Base-by-base conservation (phyloP, 768 basidiomycete species). In the Mycena maculata region DNA sequence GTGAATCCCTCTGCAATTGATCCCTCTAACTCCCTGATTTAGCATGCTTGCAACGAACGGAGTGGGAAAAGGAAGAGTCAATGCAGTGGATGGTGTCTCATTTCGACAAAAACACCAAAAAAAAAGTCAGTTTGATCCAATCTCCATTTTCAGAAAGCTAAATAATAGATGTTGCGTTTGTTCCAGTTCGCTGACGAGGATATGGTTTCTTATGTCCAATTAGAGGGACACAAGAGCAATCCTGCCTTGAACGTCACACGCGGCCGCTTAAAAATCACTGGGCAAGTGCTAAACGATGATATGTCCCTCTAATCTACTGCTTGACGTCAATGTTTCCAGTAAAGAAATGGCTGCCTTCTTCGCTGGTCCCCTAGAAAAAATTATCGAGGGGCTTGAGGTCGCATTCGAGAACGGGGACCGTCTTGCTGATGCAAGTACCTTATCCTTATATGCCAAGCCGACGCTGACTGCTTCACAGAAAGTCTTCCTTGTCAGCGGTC, bases 401-500 rank as follows among this genome's bases (percentile, higher is more conserved):
- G 68, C 72, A 1, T 72, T 72, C 25, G 72, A 73, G 44, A 73
- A 73, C 27, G 71, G 68, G 2, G 58, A 53, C 10, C 52, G 57
- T 25, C n/a, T 70, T 7, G 71, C 72, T 5, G 71, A 72, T 54
- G 72, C 66, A 30, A 25, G 68, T 8, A 25, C 50, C 25, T 11
- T 2, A 2, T 13, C 12, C 7, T n/a, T 9, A 11, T 31, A 23
- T 31, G 7, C 23, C 52, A 22, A 8, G 12, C 27, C 23, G 41
- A n/a, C 36, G 23, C 27, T 36, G 28, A 11, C 3, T 25, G 2
- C 8, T 25, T 36, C 13, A 13, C 48, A 77, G 75, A 75, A 77
- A 72, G 69, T 76, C 7, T 73, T 78, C 20, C 63, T 78, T 15
- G 76, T 77, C 8, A 76, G 77, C 5, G 77, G 77, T 1, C 71